Percentiles rank a stretch among this genome's conserved stretches.
Evolutionary conservation across 2,329 filamentous ascomycete genomes (phyloP).

Genomic region (Fusarium albidum): DNA sequence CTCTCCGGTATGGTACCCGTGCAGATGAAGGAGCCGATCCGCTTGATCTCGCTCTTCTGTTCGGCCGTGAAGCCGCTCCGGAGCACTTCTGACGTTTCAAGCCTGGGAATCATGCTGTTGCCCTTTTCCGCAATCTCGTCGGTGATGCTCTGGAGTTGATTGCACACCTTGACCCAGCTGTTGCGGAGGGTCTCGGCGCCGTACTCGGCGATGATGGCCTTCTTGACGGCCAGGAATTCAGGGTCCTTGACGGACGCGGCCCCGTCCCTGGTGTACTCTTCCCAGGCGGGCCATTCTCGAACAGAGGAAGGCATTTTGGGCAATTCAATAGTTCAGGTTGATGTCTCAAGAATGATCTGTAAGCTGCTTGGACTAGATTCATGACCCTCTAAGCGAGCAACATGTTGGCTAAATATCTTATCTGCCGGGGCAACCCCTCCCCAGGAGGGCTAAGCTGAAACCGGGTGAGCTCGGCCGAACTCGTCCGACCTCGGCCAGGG

Average conservation of each 20-base stretch:
- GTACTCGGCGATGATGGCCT: slow-evolving; percentile 46
- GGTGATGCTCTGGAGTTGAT: slow-evolving; percentile 45
- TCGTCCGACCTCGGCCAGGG: neutral
- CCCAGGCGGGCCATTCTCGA: slow-evolving; percentile 37
- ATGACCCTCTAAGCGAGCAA: neutral
- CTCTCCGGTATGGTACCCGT: slow-evolving; percentile 30
- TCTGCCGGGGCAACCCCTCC: neutral
- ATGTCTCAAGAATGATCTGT: no score
- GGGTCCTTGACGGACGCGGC: slow-evolving; percentile 21
- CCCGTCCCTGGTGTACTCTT: slow-evolving; percentile 27
- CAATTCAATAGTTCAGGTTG: no score
- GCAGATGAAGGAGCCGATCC: slow-evolving; percentile 35
- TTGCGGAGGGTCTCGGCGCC: slow-evolving; percentile 44
- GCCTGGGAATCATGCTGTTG: slow-evolving; percentile 43
- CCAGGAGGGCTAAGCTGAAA: no score
- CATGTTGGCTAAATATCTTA: neutral
- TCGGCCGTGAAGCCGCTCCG: slow-evolving; percentile 26
- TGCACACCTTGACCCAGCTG: slow-evolving; percentile 51
- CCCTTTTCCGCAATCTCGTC: slow-evolving; percentile 47
- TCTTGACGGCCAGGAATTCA: slow-evolving; percentile 43
- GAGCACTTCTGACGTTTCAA: slow-evolving; percentile 42
- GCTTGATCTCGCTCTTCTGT: slow-evolving; percentile 40
- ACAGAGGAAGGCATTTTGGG: slow-evolving; percentile 28
- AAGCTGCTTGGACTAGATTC: no score
- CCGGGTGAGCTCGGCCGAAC: neutral